Percentiles rank a stretch among this genome's conserved stretches.
Evolutionary conservation across 2,329 filamentous ascomycete genomes (phyloP).

Genomic region (Xylaria sp.): DNA sequence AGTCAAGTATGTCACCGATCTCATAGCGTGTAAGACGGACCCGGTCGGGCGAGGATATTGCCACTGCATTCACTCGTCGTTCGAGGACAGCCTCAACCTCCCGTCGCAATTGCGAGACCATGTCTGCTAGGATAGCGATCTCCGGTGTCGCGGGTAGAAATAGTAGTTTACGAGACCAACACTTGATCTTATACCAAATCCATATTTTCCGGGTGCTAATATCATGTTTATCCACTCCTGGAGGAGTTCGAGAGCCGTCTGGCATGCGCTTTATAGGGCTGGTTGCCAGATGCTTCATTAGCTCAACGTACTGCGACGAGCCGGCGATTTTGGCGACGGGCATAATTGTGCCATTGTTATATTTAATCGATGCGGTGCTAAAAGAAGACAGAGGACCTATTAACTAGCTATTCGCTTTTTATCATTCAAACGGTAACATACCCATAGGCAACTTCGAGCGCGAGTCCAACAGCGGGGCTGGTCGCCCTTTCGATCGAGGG

Average conservation of each 20-base stretch:
- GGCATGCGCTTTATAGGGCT: neutral
- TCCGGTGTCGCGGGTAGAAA: neutral
- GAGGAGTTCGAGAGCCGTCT: neutral
- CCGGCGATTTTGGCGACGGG: neutral
- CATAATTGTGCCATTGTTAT: neutral
- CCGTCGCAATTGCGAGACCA: neutral
- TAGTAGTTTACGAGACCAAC: neutral
- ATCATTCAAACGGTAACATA: neutral
- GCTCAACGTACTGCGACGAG: neutral
- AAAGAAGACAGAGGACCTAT: neutral
- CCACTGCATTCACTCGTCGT: neutral
- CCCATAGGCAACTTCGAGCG: neutral
- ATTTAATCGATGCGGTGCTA: neutral
- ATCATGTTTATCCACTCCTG: neutral
- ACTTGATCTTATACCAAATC: conserved; percentile 6
- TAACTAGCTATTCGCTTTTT: neutral
- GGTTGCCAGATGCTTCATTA: neutral
- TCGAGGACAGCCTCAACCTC: neutral
- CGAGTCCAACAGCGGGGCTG: neutral
- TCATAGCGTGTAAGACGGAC: neutral
- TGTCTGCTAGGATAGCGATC: neutral
- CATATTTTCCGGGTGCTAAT: neutral
- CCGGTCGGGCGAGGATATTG: neutral
- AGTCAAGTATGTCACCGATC: neutral
- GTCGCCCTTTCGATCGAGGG: neutral